Evolutionary conservation across 257 asterid genomes (phyloP), one percentile per base, ranked within the genome.

Genomic region (Thymus quinquecostatus): DNA sequence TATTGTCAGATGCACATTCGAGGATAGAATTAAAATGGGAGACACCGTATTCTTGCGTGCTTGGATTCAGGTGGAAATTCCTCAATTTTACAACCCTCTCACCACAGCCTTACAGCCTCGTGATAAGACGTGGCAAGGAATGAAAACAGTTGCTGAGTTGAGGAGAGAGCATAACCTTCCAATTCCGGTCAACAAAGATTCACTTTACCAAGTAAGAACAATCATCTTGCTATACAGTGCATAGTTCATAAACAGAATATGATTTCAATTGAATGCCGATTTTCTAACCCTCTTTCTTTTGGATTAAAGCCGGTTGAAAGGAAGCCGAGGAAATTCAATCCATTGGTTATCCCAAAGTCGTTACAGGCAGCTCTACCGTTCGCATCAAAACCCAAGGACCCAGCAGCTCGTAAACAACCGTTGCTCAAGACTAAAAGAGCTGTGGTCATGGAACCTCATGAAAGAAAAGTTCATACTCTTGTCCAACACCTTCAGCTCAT

Each of bases 31-130:
- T 29, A 90, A 91, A 75, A 94, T 76, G 97, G 84, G 97, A 3
- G 99, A 94, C 78, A 84, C 85, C n/a, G 97, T 91, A 28, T 94
- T 94, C 82, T 81, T 94, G 85, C 99, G 97, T 70, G 99, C 97
- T 49, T 94, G 97, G 99, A 86, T 91, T 75, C 97, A 86, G 82
- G 97, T 94, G 57, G 99, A 94, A 72, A 91, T 91, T 70, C 99
- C 99, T 68, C 11, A 55, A 48, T 94, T 89, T 74, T 89, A 60
- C 96, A 94, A 88, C 77, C 97, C 97, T 40, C 78, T 94, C 78
- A 91, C 99, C 45, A 94, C 97, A 66, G 96, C 97, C 41, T 78
- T 94, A 80, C 99, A 88, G 89, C 96, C 97, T 48, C 95, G 93
- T 41, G 82, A 81, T 57, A 77, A 74, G 66, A 89, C 86, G 44